Evolutionary conservation across 768 basidiomycete species (phyloP).

Genomic region (Serendipita sp.): DNA sequence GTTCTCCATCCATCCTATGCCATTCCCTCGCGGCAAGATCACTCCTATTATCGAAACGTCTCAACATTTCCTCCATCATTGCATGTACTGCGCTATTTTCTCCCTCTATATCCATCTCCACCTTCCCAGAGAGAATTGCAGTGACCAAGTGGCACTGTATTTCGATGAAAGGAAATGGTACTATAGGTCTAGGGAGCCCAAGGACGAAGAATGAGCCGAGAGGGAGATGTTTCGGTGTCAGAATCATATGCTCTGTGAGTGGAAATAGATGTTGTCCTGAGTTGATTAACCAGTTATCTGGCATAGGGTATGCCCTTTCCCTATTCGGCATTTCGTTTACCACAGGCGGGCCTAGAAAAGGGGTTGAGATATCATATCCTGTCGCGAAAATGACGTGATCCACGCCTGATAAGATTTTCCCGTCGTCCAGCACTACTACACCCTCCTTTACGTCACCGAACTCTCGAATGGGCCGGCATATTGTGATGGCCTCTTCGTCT

Average conservation of each 20-base stretch:
- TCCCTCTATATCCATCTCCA: background rate
- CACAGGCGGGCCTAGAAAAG: constrained; percentile 32
- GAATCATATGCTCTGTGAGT: constrained; percentile 53
- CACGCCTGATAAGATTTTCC: constrained; percentile 33
- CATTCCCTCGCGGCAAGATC: constrained; percentile 21
- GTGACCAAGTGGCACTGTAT: constrained; percentile 53
- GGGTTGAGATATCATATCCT: constrained; percentile 49
- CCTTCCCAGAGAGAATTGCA: constrained; percentile 28
- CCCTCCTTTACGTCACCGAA: constrained; percentile 17
- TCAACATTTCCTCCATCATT: constrained; percentile 4
- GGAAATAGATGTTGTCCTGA: constrained; percentile 54
- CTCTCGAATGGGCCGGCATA: background rate
- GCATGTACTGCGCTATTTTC: constrained; percentile 19
- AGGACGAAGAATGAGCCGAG: constrained; percentile 44
- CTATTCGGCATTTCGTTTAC: constrained; percentile 23
- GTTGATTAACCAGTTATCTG: constrained; percentile 29
- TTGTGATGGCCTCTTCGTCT: background rate
- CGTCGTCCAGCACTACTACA: constrained; percentile 42
- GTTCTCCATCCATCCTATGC: constrained; percentile 32
- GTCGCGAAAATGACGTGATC: constrained; percentile 59
- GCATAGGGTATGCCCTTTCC: background rate
- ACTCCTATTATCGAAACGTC: constrained; percentile 16
- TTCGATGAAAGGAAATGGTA: constrained; percentile 65
- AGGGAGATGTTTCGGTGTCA: constrained; percentile 27
- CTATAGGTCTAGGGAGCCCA: constrained; percentile 39